phyloP scores from a whole-genome alignment of 2,329 filamentous ascomycete genomes.

The Verruconis gallopava region DNA sequence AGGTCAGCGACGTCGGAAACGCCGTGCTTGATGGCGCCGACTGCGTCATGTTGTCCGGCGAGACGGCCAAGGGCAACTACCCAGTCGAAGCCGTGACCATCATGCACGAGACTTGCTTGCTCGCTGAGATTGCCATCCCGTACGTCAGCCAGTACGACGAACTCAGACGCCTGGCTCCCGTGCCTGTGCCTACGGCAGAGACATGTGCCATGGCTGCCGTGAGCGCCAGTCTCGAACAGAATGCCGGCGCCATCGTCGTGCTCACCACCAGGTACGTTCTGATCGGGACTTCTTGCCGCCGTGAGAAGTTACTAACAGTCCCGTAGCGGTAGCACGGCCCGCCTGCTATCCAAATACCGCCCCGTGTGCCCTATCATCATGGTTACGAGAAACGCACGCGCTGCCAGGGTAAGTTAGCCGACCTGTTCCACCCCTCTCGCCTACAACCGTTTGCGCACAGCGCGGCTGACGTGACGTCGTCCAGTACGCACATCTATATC shows the following conservation, averaged over 20 bases:
- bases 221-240: conserved; percentile 87
- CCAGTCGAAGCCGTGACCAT: conserved; percentile 82
- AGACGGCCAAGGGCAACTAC: conserved; percentile 97
- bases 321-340: conserved; percentile 71
- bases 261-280: conserved; percentile 65
- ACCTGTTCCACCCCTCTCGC: too few species aligned
- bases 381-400: conserved; percentile 77
- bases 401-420: conserved; percentile 49
- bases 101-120: conserved; percentile 97
- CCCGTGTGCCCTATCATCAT: conserved; percentile 99
- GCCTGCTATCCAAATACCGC: conserved; percentile 94
- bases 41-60: conserved; percentile 98
- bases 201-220: conserved; percentile 96
- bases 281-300: conserved; percentile 5
- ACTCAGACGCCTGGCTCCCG: conserved; percentile 67
- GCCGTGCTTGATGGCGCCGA: conserved; percentile 95
- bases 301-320: conserved; percentile 14
- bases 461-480: not conserved
- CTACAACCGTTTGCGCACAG: too few species aligned
- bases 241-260: conserved; percentile 90
- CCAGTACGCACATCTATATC: conserved; percentile 82
- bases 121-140: conserved; percentile 93
- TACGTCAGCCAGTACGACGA: conserved; percentile 97
- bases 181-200: conserved; percentile 79
- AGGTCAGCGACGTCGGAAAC: conserved; percentile 97